These are phyloP conservation scores for Elsinoe necatrix DNA, from an alignment of 2,329 filamentous ascomycete genomes.

Conservation along the genomic window DNA sequence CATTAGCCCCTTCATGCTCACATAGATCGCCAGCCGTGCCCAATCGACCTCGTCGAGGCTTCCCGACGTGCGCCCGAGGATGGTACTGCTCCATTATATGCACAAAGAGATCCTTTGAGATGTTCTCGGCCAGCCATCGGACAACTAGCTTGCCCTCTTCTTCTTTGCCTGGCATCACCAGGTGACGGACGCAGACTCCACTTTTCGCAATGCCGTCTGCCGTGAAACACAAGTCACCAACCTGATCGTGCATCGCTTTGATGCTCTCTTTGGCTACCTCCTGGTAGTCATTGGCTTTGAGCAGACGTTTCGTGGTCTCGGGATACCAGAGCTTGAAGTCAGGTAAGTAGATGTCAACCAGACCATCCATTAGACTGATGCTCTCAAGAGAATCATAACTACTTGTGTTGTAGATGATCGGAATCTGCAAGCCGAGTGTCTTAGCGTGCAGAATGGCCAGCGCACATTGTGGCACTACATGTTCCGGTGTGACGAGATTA, in stretches of 20 bases:
- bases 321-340: constrained; percentile 78
- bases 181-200: constrained; percentile 66
- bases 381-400: constrained; percentile 70
- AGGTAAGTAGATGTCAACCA: constrained; percentile 80
- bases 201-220: constrained; percentile 71
- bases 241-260: constrained; percentile 61
- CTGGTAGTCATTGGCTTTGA: constrained; percentile 73
- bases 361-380: constrained; percentile 62
- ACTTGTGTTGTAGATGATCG: constrained; percentile 79
- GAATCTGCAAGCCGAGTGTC: constrained; percentile 59
- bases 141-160: constrained; percentile 67
- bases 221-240: constrained; percentile 76
- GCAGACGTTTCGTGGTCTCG: constrained; percentile 56
- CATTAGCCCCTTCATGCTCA: constrained; percentile 27
- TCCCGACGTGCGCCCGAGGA: constrained; percentile 73
- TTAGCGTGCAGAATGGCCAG: constrained; percentile 66
- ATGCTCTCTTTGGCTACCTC: constrained; percentile 66
- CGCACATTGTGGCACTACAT: constrained; percentile 75
- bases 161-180: constrained; percentile 77
- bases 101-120: constrained; percentile 68
- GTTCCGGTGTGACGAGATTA: constrained; percentile 79
- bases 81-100: constrained; percentile 88
- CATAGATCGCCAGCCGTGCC: constrained; percentile 24
- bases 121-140: constrained; percentile 62
- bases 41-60: constrained; percentile 40